A percentile compares a stretch with the other conserved stretches of the same genome.
Conservation (phyloP, 2,329 filamentous ascomycete species). For the Fusarium kyushuense region DNA sequence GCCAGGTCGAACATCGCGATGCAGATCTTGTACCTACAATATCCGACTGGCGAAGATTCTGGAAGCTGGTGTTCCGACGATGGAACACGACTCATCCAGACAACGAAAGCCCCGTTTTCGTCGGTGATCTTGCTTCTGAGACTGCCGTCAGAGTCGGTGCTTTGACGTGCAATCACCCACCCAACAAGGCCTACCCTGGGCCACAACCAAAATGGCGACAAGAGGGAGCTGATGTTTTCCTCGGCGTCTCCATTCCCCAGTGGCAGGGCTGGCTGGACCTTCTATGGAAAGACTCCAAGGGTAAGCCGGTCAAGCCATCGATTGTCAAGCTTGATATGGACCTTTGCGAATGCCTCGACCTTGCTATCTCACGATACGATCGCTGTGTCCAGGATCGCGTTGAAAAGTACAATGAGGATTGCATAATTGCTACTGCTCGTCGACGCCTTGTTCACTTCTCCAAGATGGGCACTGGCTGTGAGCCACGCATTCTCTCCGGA, state of each 20-base stretch:
- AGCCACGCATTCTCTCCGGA: not conserved
- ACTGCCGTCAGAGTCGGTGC: not conserved
- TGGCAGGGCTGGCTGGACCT: not conserved
- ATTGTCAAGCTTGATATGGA: constrained; percentile 1
- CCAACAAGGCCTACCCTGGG: constrained; percentile 1
- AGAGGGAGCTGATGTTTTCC: not conserved
- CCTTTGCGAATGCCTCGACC: not conserved
- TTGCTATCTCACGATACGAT: constrained; percentile 1
- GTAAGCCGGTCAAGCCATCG: not conserved
- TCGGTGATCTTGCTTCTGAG: not conserved
- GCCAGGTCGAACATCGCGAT: not conserved
- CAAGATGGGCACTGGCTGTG: not conserved
- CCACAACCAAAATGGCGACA: not conserved
- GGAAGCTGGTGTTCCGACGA: constrained; percentile 1
- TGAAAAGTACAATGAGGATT: constrained; percentile 3
- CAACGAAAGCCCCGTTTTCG: not conserved
- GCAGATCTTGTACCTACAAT: not conserved
- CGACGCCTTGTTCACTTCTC: constrained; percentile 1
- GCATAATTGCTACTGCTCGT: not conserved
- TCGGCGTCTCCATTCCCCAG: not conserved
- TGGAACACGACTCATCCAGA: constrained; percentile 2
- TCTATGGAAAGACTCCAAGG: not conserved
- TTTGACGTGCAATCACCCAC: not conserved
- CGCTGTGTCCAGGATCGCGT: not conserved
- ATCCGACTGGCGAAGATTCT: constrained; percentile 3